These are phyloP conservation scores for Pseudonitzschia delicatissima DNA, from an alignment of 108 stramenopile genomes.

Conservation along the genomic window DNA sequence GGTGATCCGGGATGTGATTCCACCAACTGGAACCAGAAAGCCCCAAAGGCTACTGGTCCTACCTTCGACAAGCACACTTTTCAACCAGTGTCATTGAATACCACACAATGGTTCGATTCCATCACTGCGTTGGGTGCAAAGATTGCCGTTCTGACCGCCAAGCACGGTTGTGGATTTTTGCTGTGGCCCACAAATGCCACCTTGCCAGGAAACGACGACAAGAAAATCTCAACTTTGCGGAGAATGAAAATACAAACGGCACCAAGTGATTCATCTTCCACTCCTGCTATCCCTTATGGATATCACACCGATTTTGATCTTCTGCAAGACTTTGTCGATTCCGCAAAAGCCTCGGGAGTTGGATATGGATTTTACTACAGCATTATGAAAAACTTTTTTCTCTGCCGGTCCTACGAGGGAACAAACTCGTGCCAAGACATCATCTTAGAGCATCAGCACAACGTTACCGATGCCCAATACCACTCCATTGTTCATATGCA, in stretches of 20 bases:
- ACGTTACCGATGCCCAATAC: not conserved
- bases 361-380: not conserved
- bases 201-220: not conserved
- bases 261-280: not conserved
- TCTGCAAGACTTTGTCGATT: not conserved
- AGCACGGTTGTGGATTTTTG: not conserved
- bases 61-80: not conserved
- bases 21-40: not conserved
- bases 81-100: not conserved
- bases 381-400: not conserved
- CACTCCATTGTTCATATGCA: not conserved
- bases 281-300: not conserved
- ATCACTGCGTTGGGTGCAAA: not conserved
- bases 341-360: not conserved
- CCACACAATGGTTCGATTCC: not conserved
- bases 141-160: not conserved
- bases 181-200: not conserved
- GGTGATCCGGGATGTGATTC: not conserved
- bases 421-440: not conserved
- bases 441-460: not conserved
- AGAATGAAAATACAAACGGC: too few relatives aligned
- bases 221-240: too few relatives aligned
- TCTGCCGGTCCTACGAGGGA: not conserved
- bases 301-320: not conserved
- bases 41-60: not conserved